Evolutionary conservation across 108 stramenopile species (phyloP).

Genomic region (Epithemia pelagica): DNA sequence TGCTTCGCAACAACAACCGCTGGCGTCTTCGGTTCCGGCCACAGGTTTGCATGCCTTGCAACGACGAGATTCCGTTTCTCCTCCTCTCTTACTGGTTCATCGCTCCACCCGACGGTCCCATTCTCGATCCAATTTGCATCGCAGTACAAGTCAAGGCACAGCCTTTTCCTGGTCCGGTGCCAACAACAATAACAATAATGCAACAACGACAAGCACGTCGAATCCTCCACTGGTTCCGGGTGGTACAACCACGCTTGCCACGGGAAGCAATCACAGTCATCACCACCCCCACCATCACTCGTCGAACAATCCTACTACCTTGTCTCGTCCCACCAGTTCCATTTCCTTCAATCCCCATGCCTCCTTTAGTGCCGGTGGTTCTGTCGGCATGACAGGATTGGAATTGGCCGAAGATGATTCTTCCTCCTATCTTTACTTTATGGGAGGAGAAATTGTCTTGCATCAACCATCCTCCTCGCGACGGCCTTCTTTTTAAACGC

Average conservation of each 20-base stretch:
- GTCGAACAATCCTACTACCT: slow-evolving; percentile 3
- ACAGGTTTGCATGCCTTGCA: too few relatives aligned
- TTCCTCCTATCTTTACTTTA: slow-evolving; percentile 31
- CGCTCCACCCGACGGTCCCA: neutral
- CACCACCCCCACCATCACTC: neutral
- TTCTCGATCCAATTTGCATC: neutral
- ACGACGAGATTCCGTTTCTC: neutral
- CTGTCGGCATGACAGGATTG: slow-evolving; percentile 1
- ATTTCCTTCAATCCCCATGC: neutral
- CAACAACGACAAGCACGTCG: too few relatives aligned
- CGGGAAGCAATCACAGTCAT: neutral
- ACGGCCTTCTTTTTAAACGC: too few relatives aligned
- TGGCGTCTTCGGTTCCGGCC: too few relatives aligned
- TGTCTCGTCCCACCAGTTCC: neutral
- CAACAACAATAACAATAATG: slow-evolving; percentile 1
- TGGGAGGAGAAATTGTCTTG: slow-evolving; percentile 44
- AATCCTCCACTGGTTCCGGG: too few relatives aligned
- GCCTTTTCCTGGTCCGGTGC: neutral
- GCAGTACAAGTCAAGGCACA: neutral
- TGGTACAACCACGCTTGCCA: too few relatives aligned
- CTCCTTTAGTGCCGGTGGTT: neutral
- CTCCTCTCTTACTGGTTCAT: neutral
- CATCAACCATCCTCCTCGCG: too few relatives aligned
- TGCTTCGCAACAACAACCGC: neutral
- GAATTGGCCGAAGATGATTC: slow-evolving; percentile 21